Base-by-base conservation (phyloP, 352 stramenopile genomes). In the Phytophthora foliorum region DNA sequence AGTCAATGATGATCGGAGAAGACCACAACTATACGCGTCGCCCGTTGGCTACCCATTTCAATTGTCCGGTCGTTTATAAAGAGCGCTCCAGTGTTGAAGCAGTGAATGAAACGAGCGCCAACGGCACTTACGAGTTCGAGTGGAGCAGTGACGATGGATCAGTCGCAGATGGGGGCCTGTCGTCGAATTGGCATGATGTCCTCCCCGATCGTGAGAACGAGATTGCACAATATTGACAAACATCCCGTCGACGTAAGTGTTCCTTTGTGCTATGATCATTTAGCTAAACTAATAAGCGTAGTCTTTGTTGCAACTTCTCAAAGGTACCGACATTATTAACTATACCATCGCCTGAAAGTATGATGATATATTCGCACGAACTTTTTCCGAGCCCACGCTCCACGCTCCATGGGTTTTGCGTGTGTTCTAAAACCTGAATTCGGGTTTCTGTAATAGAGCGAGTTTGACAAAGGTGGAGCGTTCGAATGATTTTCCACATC, bases 51-150 rank as follows among this genome's bases (percentile, higher is more conserved):
- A 66, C 13, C 14, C 38, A 38, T 4, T 49, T 44, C n/a, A 32
- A 31, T 16, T 65, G 57, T 14, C 58, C 46, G 21, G 22, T 31
- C 22, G 19, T 19, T 14, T 45, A 50, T n/a, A 29, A 50, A 50
- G 19, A 50, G 42, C 17, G 11, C 19, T 16, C 21, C 42, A 17
- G 21, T 29, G 6, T 24, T 19, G 38, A 22, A 24, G 17, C 14
- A 22, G 17, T 49, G 3, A 36, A 39, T 14, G 13, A 32, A 2
- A 31, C 16, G 5, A 50, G 17, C 7, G 1, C 17, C 19, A 42
- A 49, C 22, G n/a, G 27, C 2, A 17, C 46, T 4, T 21, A 45
- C 14, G 34, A 48, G 7, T 13, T 48, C 4, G 34, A 29, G 16
- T 39, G 8, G 16, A 16, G 14, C 3, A 48, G 31, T 29, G 21